A percentile compares a stretch with the other conserved stretches of the same genome.
phyloP scores from a whole-genome alignment of 306 rosid species.

The Pterocarpus macrocarpus region DNA sequence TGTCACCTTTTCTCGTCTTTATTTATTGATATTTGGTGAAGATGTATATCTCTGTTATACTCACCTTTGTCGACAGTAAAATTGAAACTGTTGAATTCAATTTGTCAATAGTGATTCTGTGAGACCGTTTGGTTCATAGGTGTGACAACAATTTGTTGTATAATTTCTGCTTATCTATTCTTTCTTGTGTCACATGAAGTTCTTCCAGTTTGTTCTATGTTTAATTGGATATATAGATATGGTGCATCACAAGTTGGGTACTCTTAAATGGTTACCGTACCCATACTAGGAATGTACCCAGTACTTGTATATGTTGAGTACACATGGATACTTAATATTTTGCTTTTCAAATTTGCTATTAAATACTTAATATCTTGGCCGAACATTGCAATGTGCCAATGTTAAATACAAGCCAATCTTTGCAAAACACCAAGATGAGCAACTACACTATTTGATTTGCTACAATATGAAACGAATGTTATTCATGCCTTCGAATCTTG shows the following conservation, averaged over 20 bases:
- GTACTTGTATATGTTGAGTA: too few relatives aligned
- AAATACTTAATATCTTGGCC: neutral
- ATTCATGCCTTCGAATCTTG: neutral
- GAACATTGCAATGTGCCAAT: neutral
- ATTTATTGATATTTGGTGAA: neutral
- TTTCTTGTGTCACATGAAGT: constrained; percentile 12
- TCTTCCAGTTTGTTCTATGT: constrained; percentile 11
- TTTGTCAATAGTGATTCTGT: constrained; percentile 9
- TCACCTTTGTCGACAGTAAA: constrained; percentile 19
- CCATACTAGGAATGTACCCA: too few relatives aligned
- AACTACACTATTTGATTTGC: neutral
- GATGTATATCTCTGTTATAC: constrained; percentile 17
- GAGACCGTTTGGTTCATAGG: constrained; percentile 20
- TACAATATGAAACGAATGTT: neutral
- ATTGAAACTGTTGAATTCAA: constrained; percentile 10
- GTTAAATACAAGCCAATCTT: neutral
- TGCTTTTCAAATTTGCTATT: too few relatives aligned
- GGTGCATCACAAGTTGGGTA: neutral
- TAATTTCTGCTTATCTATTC: constrained; percentile 14
- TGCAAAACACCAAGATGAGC: neutral
- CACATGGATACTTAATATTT: too few relatives aligned
- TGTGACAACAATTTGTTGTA: neutral
- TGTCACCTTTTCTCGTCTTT: constrained; percentile 5
- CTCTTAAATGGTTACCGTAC: neutral
- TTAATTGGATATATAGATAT: constrained; percentile 10